Conservation (phyloP, 805 yeast genomes). For the Maudiozyma serrabonitensis region DNA sequence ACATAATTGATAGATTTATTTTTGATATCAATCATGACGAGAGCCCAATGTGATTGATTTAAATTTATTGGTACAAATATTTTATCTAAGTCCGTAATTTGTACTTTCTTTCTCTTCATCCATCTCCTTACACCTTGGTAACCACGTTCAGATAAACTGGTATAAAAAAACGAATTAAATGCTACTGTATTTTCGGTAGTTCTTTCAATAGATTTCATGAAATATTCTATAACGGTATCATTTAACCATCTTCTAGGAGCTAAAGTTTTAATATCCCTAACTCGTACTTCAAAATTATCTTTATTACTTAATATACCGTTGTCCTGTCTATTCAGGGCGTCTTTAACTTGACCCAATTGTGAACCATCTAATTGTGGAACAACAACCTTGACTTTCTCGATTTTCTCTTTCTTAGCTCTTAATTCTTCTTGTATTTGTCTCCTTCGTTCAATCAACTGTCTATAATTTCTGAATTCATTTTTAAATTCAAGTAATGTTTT, state of each 20-base stretch:
- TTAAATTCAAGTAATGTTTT: conserved; percentile 24
- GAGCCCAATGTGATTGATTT: conserved; percentile 82
- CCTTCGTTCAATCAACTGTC: conserved; percentile 36
- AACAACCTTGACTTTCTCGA: conserved; percentile 10
- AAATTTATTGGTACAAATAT: conserved; percentile 82
- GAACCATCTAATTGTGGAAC: conserved; percentile 20
- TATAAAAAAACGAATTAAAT: conserved; percentile 83
- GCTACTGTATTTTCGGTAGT: conserved; percentile 41
- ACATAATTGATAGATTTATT: conserved; percentile 52
- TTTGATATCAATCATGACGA: conserved; percentile 64
- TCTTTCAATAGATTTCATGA: conserved; percentile 36
- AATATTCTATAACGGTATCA: conserved; percentile 83
- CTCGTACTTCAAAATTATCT: conserved; percentile 47
- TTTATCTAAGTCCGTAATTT: conserved; percentile 52
- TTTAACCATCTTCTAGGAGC: conserved; percentile 74
- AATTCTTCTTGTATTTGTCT: conserved; percentile 30
- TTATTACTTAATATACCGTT: conserved; percentile 22
- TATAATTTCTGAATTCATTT: conserved; percentile 35
- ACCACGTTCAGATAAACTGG: conserved; percentile 62
- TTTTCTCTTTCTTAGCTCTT: conserved; percentile 12
- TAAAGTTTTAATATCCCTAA: conserved; percentile 63
- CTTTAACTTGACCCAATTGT: conserved; percentile 18
- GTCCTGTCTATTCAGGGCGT: conserved; percentile 23
- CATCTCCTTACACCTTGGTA: conserved; percentile 74
- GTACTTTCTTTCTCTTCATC: conserved; percentile 68